Evolutionary conservation across 139 green algal species (phyloP).

Genomic region (Coelastrella sp.): DNA sequence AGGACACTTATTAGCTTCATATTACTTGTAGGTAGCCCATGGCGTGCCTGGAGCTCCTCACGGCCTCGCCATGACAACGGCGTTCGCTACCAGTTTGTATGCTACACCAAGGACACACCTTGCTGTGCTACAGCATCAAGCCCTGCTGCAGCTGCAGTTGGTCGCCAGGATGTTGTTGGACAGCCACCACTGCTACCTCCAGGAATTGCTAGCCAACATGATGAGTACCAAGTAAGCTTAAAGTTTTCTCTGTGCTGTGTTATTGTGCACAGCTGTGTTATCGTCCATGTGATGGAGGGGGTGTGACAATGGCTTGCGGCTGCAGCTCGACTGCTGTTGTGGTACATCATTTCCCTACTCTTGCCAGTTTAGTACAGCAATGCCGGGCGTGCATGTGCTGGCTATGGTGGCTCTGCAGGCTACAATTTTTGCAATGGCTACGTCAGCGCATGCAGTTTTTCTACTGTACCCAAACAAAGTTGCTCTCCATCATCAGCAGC

Average conservation of each 20-base stretch:
- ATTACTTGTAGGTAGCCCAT: slow-evolving; percentile 3
- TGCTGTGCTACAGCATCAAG: background rate
- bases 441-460: too few relatives aligned
- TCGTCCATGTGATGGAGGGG: too few relatives aligned
- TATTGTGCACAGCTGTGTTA: background rate
- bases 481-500: too few relatives aligned
- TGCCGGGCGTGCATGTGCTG: too few relatives aligned
- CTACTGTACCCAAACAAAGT: too few relatives aligned
- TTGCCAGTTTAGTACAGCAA: too few relatives aligned
- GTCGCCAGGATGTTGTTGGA: background rate
- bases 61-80: slow-evolving; percentile 62
- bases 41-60: slow-evolving; percentile 44
- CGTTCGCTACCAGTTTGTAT: slow-evolving; percentile 81
- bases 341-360: too few relatives aligned
- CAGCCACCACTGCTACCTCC: slow-evolving; percentile 58
- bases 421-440: too few relatives aligned
- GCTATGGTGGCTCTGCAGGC: too few relatives aligned
- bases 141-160: background rate
- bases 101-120: slow-evolving; percentile 64
- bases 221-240: slow-evolving; percentile 87
- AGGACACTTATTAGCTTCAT: too few relatives aligned
- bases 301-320: too few relatives aligned
- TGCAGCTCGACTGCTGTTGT: too few relatives aligned
- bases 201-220: slow-evolving; percentile 76
- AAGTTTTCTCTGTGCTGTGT: background rate